A percentile compares a stretch with the other conserved stretches of the same genome.
These are phyloP conservation scores for Seiridium unicorne DNA, from an alignment of 2,329 filamentous ascomycete species.

Conservation along the genomic window DNA sequence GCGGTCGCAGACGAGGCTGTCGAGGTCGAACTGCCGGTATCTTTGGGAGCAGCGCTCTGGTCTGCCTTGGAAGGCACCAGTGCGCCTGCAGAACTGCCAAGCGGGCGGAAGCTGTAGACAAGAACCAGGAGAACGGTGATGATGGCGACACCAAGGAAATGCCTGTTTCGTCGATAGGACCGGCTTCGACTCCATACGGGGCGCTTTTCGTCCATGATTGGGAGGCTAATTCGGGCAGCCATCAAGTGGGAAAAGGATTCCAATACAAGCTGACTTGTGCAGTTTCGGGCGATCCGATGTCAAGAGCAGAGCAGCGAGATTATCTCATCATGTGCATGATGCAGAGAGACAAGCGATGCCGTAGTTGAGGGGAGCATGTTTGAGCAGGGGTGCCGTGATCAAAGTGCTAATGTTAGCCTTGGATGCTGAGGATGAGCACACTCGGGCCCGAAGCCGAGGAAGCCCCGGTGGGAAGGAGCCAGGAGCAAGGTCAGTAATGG, in stretches of 20 bases:
- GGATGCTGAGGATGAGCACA: too few species aligned
- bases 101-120: constrained; percentile 15
- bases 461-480: too few species aligned
- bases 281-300: not conserved
- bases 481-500: too few species aligned
- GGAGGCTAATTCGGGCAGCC: constrained; percentile 26
- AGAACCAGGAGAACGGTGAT: constrained; percentile 19
- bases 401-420: too few species aligned
- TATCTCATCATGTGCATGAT: too few species aligned
- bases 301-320: too few species aligned
- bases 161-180: constrained; percentile 22
- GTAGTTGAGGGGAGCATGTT: too few species aligned
- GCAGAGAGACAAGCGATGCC: too few species aligned
- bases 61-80: constrained; percentile 7
- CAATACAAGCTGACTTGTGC: not conserved
- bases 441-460: too few species aligned
- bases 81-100: constrained; percentile 15
- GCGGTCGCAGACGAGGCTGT: not conserved
- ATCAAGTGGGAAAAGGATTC: constrained; percentile 12
- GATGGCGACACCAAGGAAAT: constrained; percentile 18
- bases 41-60: not conserved
- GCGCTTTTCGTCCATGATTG: constrained; percentile 27
- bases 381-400: too few species aligned
- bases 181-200: constrained; percentile 15
- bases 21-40: not conserved